Evolutionary conservation across 495 filamentous ascomycete genomes (phyloP), one percentile per base, ranked within the genome.

Genomic region (Lindgomyces ingoldianus): DNA sequence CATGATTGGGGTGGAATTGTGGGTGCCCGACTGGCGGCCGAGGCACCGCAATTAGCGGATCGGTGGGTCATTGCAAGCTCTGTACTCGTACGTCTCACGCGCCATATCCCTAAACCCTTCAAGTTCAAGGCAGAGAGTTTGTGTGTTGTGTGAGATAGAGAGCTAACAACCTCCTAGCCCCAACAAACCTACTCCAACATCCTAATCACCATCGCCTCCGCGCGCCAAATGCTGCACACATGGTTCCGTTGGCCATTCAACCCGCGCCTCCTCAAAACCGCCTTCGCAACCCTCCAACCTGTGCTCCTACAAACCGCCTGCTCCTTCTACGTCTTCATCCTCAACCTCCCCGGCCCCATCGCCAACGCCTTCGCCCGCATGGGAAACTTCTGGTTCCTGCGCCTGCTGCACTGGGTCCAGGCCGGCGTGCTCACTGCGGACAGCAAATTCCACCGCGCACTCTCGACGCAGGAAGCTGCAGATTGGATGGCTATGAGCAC

Each of bases 1-100:
- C 83, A 86, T 74, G 83, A 86, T 55, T 86, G 83, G 83, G 83
- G 83, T 11, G 81, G 77, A 58, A 60, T 81, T 19, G 65, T 85
- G 18, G 74, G 75, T 4, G 81, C 76, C 70, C 75, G 83, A 33
- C 77, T 86, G 21, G 83, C 83, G 29, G 70, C 80, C 26, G 83
- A 85, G 47, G 83, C 83, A 10, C 77, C 78, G 27, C 72, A 81
- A 58, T 68, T 86, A 27, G 81, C 81, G 1, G 75, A 84, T 67
- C 74, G 81, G 18, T 84, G 81, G 54, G 80, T 85, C 48, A 50
- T 83, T 41, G 77, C 72, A 45, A 80, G 81, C 64, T 78, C 76
- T 3, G 75, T 81, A 19, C 71, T 81, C 46, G 82, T 85, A 79
- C 54, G 81, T 72, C 30, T 27, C 41, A 22, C 25, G 41, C 19